These are phyloP conservation scores for Botrytis fabae DNA, from an alignment of 2,329 filamentous ascomycete genomes.

Conservation along the genomic window DNA sequence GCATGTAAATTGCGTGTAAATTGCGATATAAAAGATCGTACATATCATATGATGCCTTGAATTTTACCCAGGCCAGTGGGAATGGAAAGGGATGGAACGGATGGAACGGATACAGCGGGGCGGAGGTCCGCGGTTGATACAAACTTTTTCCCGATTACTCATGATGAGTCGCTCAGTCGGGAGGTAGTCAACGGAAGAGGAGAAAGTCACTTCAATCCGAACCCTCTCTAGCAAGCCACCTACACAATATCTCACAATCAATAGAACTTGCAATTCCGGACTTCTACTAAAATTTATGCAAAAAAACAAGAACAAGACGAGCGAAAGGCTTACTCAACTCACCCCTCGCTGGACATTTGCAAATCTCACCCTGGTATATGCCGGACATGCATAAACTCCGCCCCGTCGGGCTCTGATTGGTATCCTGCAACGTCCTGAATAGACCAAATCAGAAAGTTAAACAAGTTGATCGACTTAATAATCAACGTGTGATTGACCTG, in stretches of 20 bases:
- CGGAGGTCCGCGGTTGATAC: neutral
- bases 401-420: neutral
- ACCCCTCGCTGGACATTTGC: neutral
- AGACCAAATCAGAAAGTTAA: neutral
- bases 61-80: neutral
- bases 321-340: neutral
- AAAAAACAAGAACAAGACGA: neutral
- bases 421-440: neutral
- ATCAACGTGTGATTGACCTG: neutral
- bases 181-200: neutral
- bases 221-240: neutral
- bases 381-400: conserved; percentile 16
- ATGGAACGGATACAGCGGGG: conserved; percentile 11
- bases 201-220: neutral
- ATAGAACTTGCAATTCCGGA: too few relatives aligned
- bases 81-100: neutral
- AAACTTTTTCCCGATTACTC: neutral
- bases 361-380: neutral
- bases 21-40: neutral
- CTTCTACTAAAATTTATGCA: neutral
- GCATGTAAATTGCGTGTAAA: neutral
- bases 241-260: neutral
- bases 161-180: neutral
- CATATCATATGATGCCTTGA: neutral
- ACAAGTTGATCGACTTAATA: neutral